These are phyloP conservation scores for Histomonas meleagridis DNA, from an alignment of 208 protist species.

Conservation along the genomic window DNA sequence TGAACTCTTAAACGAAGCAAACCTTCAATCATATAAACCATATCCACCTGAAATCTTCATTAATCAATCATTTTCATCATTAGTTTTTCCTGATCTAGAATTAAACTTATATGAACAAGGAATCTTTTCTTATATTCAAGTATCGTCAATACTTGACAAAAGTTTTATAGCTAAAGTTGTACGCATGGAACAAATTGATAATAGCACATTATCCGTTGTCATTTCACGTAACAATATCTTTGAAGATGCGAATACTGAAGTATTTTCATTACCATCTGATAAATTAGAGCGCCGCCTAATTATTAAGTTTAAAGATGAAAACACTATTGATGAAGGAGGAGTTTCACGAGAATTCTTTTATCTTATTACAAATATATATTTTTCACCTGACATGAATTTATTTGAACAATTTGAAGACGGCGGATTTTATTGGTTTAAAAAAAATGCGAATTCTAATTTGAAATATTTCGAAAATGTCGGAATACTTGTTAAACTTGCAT, in stretches of 20 bases:
- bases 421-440: neutral
- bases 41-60: neutral
- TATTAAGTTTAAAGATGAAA: conserved; percentile 25
- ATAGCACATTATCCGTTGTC: neutral
- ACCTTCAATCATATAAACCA: neutral
- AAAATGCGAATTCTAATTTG: neutral
- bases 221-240: neutral
- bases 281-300: neutral
- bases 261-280: neutral
- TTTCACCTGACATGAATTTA: neutral
- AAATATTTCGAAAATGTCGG: neutral
- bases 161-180: neutral
- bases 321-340: neutral
- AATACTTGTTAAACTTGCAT: neutral
- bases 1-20: neutral
- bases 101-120: neutral
- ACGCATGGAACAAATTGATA: neutral
- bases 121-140: neutral
- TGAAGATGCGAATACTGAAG: neutral
- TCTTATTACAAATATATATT: neutral
- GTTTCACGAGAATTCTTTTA: conserved; percentile 17
- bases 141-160: neutral
- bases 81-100: neutral
- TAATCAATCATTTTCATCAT: neutral
- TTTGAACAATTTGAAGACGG: neutral